phyloP scores from a whole-genome alignment of 345 rosid genomes.

The Trapa bicornis region DNA sequence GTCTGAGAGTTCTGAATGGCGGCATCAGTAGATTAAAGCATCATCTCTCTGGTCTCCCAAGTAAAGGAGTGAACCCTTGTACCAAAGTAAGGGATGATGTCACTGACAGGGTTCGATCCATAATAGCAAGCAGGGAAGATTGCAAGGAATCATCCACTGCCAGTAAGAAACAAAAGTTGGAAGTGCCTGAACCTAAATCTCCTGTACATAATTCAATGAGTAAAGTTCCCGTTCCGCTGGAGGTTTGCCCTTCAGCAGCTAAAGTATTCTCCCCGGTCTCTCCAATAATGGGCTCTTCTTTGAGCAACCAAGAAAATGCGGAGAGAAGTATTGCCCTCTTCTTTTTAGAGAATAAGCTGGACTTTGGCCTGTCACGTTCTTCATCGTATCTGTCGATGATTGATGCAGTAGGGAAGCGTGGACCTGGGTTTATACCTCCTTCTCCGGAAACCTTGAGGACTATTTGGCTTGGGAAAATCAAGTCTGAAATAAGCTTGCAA shows the following conservation, averaged over 20 bases:
- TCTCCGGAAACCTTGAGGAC: slow-evolving; percentile 47
- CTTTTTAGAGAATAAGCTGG: slow-evolving; percentile 76
- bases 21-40: slow-evolving; percentile 89
- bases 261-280: slow-evolving; percentile 33
- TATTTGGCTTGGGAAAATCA: slow-evolving; percentile 45
- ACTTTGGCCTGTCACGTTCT: slow-evolving; percentile 53
- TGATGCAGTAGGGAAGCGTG: slow-evolving; percentile 55
- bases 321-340: slow-evolving; percentile 69
- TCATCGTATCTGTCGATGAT: slow-evolving; percentile 59
- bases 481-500: slow-evolving; percentile 46
- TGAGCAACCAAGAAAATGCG: slow-evolving; percentile 41
- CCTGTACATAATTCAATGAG: slow-evolving; percentile 21
- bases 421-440: slow-evolving; percentile 44
- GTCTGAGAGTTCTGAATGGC: slow-evolving; percentile 59
- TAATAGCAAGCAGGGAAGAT: slow-evolving; percentile 53
- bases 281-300: slow-evolving; percentile 17
- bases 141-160: slow-evolving; percentile 30
- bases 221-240: slow-evolving; percentile 23
- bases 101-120: slow-evolving; percentile 52
- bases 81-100: slow-evolving; percentile 78
- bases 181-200: slow-evolving; percentile 27
- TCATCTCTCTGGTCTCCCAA: slow-evolving; percentile 74
- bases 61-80: slow-evolving; percentile 90
- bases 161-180: slow-evolving; percentile 31
- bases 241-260: slow-evolving; percentile 26